Percentiles rank a stretch among this genome's conserved stretches.
phyloP scores from a whole-genome alignment of 2,329 filamentous ascomycete genomes.

The Periconia digitata region DNA sequence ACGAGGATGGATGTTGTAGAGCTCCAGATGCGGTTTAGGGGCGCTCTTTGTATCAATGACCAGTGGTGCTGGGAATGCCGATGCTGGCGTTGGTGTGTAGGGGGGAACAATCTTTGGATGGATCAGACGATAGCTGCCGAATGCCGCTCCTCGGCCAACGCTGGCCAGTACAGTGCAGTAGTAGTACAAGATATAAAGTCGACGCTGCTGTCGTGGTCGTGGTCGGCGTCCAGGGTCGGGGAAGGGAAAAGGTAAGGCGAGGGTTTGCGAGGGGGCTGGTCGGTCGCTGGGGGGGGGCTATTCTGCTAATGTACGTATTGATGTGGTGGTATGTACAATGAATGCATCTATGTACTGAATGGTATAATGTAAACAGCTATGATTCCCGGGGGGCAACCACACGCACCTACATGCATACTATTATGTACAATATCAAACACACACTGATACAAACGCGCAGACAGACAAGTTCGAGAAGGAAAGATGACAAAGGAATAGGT shows the following conservation, averaged over 20 bases:
- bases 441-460: not conserved
- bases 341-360: not conserved
- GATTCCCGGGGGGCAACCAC: not conserved
- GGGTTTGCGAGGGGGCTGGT: not conserved
- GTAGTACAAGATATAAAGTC: not conserved
- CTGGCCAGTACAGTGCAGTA: not conserved
- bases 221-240: not conserved
- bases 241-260: not conserved
- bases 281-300: not conserved
- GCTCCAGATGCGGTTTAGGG: not conserved
- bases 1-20: not conserved
- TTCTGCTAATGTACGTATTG: not conserved
- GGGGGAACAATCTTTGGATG: too few relatives aligned
- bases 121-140: not conserved
- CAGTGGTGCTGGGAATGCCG: not conserved
- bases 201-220: not conserved
- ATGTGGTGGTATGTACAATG: not conserved
- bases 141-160: not conserved
- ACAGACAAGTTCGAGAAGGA: not conserved
- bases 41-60: not conserved
- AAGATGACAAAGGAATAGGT: not conserved
- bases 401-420: not conserved
- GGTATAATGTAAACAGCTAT: not conserved
- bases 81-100: not conserved
- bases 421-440: not conserved